Evolutionary conservation across 768 basidiomycete genomes (phyloP).

Genomic region (Russula earlei): DNA sequence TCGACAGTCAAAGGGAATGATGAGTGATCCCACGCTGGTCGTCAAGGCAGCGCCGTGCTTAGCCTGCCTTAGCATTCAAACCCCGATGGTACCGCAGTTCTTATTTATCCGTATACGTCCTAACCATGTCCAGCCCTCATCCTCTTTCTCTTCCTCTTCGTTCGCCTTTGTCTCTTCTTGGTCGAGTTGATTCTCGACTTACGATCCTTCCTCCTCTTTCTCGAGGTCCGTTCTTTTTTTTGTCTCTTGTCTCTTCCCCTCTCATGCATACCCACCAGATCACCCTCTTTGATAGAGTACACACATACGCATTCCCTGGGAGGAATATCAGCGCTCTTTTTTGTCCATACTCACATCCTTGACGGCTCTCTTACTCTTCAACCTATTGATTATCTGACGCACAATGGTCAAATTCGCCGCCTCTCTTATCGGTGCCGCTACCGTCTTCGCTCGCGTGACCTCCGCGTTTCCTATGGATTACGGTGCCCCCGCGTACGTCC

Average conservation of each 20-base stretch:
- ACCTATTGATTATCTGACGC: constrained; percentile 26
- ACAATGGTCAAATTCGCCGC: constrained; percentile 55
- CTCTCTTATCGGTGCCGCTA: constrained; percentile 44
- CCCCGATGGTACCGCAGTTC: constrained; percentile 5
- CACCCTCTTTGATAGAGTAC: constrained; percentile 67
- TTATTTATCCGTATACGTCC: constrained; percentile 14
- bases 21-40: not conserved
- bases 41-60: constrained; percentile 3
- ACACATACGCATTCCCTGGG: constrained; percentile 47
- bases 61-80: not conserved
- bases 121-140: constrained; percentile 20
- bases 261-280: too few relatives aligned
- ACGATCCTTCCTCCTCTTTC: constrained; percentile 40
- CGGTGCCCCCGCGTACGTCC: not conserved
- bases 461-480: constrained; percentile 41
- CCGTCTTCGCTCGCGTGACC: constrained; percentile 42
- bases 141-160: constrained; percentile 25
- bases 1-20: too few relatives aligned
- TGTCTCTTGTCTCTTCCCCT: not conserved
- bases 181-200: constrained; percentile 65
- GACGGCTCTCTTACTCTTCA: constrained; percentile 30
- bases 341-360: constrained; percentile 37
- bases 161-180: constrained; percentile 31
- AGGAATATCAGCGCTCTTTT: constrained; percentile 40
- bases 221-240: constrained; percentile 19